Evolutionary conservation across 225 moss, liverwort and hornwort genomes (phyloP).

Genomic region (Straminergon stramineum): DNA sequence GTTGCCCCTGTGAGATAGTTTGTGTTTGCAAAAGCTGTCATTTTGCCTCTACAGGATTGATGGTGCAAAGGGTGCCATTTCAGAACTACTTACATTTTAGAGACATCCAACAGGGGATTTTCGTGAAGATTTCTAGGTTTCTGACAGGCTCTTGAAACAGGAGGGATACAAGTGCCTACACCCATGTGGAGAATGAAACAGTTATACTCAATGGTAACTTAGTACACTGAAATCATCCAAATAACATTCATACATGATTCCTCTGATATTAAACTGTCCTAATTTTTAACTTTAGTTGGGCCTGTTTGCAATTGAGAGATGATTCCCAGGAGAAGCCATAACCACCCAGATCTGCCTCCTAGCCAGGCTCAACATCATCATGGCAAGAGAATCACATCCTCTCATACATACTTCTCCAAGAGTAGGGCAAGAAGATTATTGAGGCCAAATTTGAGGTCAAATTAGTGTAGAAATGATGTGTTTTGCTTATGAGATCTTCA

Average conservation of each 20-base stretch:
- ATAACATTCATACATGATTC: not conserved
- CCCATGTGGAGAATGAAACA: not conserved
- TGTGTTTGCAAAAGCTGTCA: not conserved
- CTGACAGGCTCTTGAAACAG: not conserved
- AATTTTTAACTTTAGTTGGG: not conserved
- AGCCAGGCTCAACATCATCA: not conserved
- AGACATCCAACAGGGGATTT: not conserved
- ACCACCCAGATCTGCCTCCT: not conserved
- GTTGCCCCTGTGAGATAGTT: not conserved
- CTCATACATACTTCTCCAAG: not conserved
- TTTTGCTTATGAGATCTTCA: not conserved
- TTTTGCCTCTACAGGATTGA: not conserved
- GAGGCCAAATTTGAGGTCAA: not conserved
- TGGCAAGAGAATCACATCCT: rapidly evolving
- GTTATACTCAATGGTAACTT: not conserved
- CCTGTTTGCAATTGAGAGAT: not conserved
- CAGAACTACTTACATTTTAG: not conserved
- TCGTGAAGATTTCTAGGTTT: not conserved
- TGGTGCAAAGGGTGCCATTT: not conserved
- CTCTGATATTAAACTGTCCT: too few species aligned
- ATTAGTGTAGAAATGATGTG: not conserved
- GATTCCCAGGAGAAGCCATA: not conserved
- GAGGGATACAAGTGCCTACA: not conserved
- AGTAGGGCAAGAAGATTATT: not conserved
- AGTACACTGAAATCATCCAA: not conserved